Base-by-base conservation (phyloP, 192 early-diverging fungal species). In the Podila verticillata region DNA sequence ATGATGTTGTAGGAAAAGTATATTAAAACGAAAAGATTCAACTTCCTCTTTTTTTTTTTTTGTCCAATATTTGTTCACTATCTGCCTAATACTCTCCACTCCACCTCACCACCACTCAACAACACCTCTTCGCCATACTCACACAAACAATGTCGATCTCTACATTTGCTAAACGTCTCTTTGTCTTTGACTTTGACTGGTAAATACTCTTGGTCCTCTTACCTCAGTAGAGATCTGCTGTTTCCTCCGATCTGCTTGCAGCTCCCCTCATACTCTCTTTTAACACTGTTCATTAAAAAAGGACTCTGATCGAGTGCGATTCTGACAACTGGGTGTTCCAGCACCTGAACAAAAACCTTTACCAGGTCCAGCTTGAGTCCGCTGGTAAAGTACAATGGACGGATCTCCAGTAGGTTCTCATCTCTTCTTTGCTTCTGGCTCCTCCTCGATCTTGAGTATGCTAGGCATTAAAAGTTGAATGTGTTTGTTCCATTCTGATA, bases 101-200 rank as follows among this genome's bases (percentile, higher is more conserved):
- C 31, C 28, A 48, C 9, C 47, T 35, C 30, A 30, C 15, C 7
- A 29, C 60, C 29, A 22, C 47, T 35, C 30, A 30, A 5, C 7
- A 29, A 48, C 29, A 22, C 24, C n/a, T 60, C 31, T 60, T 48
- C 15, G 7, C n/a, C 22, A 13, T 10, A 26, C 56, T 69, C 13
- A 61, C 5, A 51, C 28, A 15, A 49, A 70, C n/a, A 29, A 68
- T 80, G 75, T 65, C 65, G 26, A 57, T 60, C 3, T n/a, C 70
- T 57, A 72, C 65, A 19, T 29, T 48, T 30, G 49, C 78, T 7
- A 73, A 81, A 54, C 84, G 72, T 59, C 63, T 91, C 49, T 82
- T 87, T 32, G 88, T 89, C 15, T 91, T 91, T 84, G 90, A 91
- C 63, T 91, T 91, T 81, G 90, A 91, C 82, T 91, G 90, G 90